Conservation (phyloP, 2,329 filamentous ascomycete species). For the Aspergillus luchuensis region DNA sequence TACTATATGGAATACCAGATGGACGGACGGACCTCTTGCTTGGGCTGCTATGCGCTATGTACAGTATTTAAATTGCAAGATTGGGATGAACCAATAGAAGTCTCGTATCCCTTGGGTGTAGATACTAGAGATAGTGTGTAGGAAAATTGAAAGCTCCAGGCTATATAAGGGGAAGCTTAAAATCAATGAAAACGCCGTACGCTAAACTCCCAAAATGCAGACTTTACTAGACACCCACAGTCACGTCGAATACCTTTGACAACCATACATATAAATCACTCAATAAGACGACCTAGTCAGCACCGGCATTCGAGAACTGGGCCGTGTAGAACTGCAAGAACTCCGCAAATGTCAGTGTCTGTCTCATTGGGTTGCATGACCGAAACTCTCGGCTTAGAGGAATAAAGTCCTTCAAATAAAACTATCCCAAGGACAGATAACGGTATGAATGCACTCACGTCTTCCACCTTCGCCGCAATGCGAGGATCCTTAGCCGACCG, state of each 20-base stretch:
- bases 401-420: too few relatives aligned
- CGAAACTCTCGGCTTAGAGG: too few relatives aligned
- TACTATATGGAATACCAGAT: not conserved
- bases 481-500: slow-evolving; percentile 31
- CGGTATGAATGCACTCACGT: slow-evolving; percentile 38
- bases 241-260: not conserved
- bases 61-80: slow-evolving; percentile 1
- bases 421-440: not conserved
- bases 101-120: too few relatives aligned
- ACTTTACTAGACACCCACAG: not conserved
- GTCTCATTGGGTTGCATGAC: not conserved
- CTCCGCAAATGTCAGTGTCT: slow-evolving; percentile 35
- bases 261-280: not conserved
- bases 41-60: not conserved
- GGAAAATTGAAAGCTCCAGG: not conserved
- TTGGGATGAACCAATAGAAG: not conserved
- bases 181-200: slow-evolving; percentile 9
- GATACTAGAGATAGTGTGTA: not conserved
- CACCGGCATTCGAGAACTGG: slow-evolving; percentile 37
- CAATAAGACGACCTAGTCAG: slow-evolving; percentile 24
- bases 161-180: not conserved
- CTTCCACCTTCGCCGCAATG: slow-evolving; percentile 44
- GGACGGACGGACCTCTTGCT: not conserved
- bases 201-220: slow-evolving; percentile 23
- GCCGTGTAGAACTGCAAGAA: slow-evolving; percentile 41